Conservation (phyloP, 495 filamentous ascomycete species). For the Platismatia glauca region DNA sequence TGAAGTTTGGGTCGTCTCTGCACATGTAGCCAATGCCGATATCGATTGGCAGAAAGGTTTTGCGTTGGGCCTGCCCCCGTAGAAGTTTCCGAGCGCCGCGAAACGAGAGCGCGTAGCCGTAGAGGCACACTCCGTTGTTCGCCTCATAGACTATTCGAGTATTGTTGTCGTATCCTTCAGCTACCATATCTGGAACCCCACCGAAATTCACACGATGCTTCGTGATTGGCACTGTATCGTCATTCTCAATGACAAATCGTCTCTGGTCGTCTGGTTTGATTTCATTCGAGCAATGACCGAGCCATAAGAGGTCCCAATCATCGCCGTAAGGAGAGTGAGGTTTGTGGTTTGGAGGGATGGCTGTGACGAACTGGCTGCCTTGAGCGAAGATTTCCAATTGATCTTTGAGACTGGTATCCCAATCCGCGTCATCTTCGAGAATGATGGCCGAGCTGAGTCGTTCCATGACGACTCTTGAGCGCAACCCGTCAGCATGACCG, state of each 20-base stretch:
- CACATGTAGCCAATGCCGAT: slow-evolving; percentile 44
- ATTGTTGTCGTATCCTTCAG: slow-evolving; percentile 28
- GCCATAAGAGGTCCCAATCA: slow-evolving; percentile 50
- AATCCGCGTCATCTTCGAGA: slow-evolving; percentile 51
- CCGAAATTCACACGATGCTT: slow-evolving; percentile 16
- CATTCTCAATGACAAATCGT: slow-evolving; percentile 26
- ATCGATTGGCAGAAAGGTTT: slow-evolving; percentile 37
- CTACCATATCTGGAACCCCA: slow-evolving; percentile 14
- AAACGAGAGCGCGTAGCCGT: slow-evolving; percentile 47
- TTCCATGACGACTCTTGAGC: slow-evolving; percentile 35
- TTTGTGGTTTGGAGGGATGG: slow-evolving; percentile 1
- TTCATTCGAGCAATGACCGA: slow-evolving; percentile 41
- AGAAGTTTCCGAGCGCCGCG: slow-evolving; percentile 46
- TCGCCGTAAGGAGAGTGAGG: slow-evolving; percentile 46
- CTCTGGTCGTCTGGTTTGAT: slow-evolving; percentile 24
- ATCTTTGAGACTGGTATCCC: slow-evolving; percentile 43
- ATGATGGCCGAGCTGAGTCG: slow-evolving; percentile 43
- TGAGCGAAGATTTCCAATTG: slow-evolving; percentile 43
- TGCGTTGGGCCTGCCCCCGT: slow-evolving; percentile 37
- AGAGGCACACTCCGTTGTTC: slow-evolving; percentile 42
- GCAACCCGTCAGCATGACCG: slow-evolving; percentile 10
- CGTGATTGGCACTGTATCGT: slow-evolving; percentile 23
- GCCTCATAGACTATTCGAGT: slow-evolving; percentile 41
- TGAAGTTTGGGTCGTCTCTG: slow-evolving; percentile 24
- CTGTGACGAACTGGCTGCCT: slow-evolving; percentile 28